Percentiles rank a stretch among this genome's conserved stretches.
Evolutionary conservation across 495 filamentous ascomycete species (phyloP).

Genomic region (Daldinia vernicosa): DNA sequence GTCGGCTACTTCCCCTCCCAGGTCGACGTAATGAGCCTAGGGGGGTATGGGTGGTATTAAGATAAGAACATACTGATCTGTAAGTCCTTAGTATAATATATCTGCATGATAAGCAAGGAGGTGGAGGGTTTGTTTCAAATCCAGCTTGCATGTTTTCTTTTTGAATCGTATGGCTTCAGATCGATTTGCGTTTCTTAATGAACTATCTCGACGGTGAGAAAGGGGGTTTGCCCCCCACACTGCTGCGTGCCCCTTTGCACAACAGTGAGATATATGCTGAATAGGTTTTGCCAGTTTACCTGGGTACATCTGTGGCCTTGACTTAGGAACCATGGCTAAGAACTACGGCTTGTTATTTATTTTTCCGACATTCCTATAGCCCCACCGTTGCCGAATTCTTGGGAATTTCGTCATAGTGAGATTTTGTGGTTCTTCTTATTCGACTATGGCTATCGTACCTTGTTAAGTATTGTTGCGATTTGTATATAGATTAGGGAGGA

Average conservation of each 20-base stretch:
- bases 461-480: slow-evolving; percentile 3
- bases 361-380: slow-evolving; percentile 22
- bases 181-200: slow-evolving; percentile 8
- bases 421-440: slow-evolving; percentile 12
- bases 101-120: slow-evolving; percentile 21
- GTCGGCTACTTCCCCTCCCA: slow-evolving; percentile 26
- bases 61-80: slow-evolving; percentile 25
- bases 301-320: slow-evolving; percentile 20
- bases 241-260: slow-evolving; percentile 11
- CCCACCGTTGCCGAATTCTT: slow-evolving; percentile 38
- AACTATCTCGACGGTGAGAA: not conserved
- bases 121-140: slow-evolving; percentile 13
- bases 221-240: slow-evolving; percentile 7
- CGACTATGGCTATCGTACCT: not conserved
- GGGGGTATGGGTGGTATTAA: slow-evolving; percentile 9
- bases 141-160: slow-evolving; percentile 12
- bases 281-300: slow-evolving; percentile 22
- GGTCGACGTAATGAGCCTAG: slow-evolving; percentile 14
- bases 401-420: slow-evolving; percentile 35
- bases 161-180: slow-evolving; percentile 14
- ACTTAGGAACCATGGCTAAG: not conserved
- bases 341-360: slow-evolving; percentile 21
- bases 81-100: slow-evolving; percentile 15
- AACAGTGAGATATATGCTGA: slow-evolving; percentile 3
- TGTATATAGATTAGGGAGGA: slow-evolving; percentile 25